phyloP scores from a whole-genome alignment of 257 asterid species.

The Ajuga chamaepitys region DNA sequence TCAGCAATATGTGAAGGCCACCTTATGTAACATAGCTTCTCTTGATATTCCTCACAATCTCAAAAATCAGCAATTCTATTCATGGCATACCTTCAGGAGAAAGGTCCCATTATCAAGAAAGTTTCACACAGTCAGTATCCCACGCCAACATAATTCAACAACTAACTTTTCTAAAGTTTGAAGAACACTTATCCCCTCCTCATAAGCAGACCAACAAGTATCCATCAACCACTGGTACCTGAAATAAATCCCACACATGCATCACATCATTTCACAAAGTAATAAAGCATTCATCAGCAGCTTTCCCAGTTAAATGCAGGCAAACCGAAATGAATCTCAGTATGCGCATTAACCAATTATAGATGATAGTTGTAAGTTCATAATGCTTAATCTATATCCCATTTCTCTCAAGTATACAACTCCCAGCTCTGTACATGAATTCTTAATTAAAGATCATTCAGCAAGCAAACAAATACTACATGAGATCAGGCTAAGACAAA shows the following conservation, averaged over 20 bases:
- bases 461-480: slow-evolving; percentile 8
- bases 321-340: neutral
- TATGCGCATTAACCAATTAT: neutral
- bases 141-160: slow-evolving; percentile 7
- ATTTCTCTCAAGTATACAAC: neutral
- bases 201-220: slow-evolving; percentile 81
- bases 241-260: slow-evolving; percentile 9
- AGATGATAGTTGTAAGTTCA: neutral
- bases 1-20: slow-evolving; percentile 18
- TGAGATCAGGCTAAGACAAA: slow-evolving; percentile 2
- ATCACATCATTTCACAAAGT: slow-evolving; percentile 12
- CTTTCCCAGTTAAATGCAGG: slow-evolving; percentile 3
- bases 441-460: slow-evolving; percentile 2
- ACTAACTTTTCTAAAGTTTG: slow-evolving; percentile 3
- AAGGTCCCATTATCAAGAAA: slow-evolving; percentile 12
- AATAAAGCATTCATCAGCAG: neutral
- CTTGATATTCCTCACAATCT: slow-evolving; percentile 90
- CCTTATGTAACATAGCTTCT: slow-evolving; percentile 97
- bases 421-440: neutral
- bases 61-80: slow-evolving; percentile 86
- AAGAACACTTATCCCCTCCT: slow-evolving; percentile 73
- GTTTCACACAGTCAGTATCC: slow-evolving; percentile 5
- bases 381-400: neutral
- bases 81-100: slow-evolving; percentile 76
- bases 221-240: slow-evolving; percentile 99